Conservation (phyloP, 129 eudicot species). For the Artemisia tridentata region DNA sequence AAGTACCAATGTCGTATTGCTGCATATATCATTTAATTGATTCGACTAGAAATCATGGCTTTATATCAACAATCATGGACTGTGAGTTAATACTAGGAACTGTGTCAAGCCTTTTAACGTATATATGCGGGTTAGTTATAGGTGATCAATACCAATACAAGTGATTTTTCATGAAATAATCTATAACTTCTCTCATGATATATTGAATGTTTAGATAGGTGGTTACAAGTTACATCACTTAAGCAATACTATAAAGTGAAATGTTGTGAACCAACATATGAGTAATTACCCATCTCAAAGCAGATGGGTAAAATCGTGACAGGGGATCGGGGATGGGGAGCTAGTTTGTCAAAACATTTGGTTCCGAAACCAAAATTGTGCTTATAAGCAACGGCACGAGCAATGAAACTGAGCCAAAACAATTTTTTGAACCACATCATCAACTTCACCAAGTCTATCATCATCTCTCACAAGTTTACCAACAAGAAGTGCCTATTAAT, state of each 20-base stretch:
- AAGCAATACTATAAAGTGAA: constrained; percentile 1
- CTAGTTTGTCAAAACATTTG: constrained; percentile 2
- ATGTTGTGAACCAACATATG: constrained; percentile 3
- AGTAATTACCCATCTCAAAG: constrained; percentile 11
- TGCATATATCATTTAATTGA: too few species aligned
- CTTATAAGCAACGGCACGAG: constrained; percentile 10
- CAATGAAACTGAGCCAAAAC: constrained; percentile 19
- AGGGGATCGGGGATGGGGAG: not conserved
- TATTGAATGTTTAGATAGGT: constrained; percentile 1
- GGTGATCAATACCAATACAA: not conserved
- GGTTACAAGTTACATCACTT: not conserved
- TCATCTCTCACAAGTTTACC: not conserved
- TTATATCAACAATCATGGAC: too few species aligned
- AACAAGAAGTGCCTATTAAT: constrained; percentile 10
- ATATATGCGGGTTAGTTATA: too few species aligned
- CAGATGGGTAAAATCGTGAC: not conserved
- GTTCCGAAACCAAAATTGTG: constrained; percentile 17
- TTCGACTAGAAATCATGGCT: too few species aligned
- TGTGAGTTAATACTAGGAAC: too few species aligned
- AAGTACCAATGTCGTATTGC: too few species aligned
- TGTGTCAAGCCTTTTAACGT: too few species aligned
- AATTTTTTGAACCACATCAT: not conserved
- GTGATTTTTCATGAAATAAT: not conserved
- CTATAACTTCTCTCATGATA: constrained; percentile 1
- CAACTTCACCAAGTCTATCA: constrained; percentile 12